phyloP scores from a whole-genome alignment of 371 early-diverging fungal genomes.

The Funneliformis caledonium region DNA sequence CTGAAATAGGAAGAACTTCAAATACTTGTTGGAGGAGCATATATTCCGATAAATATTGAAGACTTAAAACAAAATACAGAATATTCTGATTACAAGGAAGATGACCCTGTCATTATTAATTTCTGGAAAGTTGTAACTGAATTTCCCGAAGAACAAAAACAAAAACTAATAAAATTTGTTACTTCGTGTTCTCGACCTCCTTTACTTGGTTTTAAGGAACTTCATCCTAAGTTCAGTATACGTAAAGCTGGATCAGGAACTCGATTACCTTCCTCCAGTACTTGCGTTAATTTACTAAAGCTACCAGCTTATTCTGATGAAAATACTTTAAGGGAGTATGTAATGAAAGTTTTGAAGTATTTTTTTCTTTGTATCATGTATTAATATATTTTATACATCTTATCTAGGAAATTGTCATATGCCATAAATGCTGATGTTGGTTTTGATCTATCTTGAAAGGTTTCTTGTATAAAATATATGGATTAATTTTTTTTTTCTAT shows the following conservation, averaged over 20 bases:
- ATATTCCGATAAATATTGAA: slow-evolving; percentile 72
- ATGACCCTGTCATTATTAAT: slow-evolving; percentile 71
- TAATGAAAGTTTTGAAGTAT: slow-evolving; percentile 11
- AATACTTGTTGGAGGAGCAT: slow-evolving; percentile 85
- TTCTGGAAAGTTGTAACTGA: slow-evolving; percentile 84
- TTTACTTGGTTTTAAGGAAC: slow-evolving; percentile 85
- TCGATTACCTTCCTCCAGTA: slow-evolving; percentile 83
- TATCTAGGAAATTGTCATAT: slow-evolving; percentile 76
- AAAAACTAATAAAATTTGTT: slow-evolving; percentile 84
- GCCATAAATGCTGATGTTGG: slow-evolving; percentile 91
- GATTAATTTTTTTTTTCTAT: too few relatives aligned
- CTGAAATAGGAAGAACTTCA: slow-evolving; percentile 76
- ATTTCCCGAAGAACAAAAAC: slow-evolving; percentile 68
- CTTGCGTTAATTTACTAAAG: slow-evolving; percentile 95
- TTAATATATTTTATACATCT: slow-evolving; percentile 24
- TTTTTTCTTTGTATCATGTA: not conserved
- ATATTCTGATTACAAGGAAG: slow-evolving; percentile 77
- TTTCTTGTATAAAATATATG: not conserved
- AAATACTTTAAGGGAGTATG: slow-evolving; percentile 60
- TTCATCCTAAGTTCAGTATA: slow-evolving; percentile 79
- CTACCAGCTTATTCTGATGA: slow-evolving; percentile 78
- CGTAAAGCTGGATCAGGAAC: slow-evolving; percentile 66
- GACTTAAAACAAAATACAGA: slow-evolving; percentile 81
- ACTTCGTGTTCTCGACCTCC: slow-evolving; percentile 94
- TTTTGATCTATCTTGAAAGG: slow-evolving; percentile 78